Base-by-base conservation (phyloP, 352 stramenopile genomes). In the Globisporangium alternatum region DNA sequence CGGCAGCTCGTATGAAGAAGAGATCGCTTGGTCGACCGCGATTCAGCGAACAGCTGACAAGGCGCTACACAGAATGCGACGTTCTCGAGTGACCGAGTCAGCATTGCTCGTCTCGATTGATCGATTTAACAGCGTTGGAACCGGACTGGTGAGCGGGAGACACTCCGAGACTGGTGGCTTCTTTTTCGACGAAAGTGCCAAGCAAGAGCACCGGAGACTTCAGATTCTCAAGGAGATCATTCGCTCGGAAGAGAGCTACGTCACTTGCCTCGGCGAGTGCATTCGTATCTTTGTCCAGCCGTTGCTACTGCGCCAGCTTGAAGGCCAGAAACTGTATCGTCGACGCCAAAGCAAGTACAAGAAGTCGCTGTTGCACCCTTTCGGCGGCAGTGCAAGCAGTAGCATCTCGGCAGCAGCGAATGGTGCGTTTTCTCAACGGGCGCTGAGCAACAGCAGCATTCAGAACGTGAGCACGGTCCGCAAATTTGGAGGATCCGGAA, bases 191-290 rank as follows among this genome's bases (percentile, higher is more conserved):
- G 84, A 92, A 28, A 67, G 59, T 9, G 72, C 70, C 60, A 83
- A 91, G 63, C 44, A 80, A 21, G 86, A 95, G 62, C 77, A 79
- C 25, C 79, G 81, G 2, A 75, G 86, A 8, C 72, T 80, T 28
- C 81, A 92, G 37, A 95, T 93, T 59, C 72, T 95, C 48, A 91
- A 90, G 56, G 85, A 94, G 59, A 86, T 93, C 30, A 85, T 93
- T 43, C 87, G 84, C 9, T 90, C 87, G 0, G 87, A 95, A 67
- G 80, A 94, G 56, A 91, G 80, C 65, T 96, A 94, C 54, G 84
- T 96, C 17, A 76, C 83, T 48, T 91, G 84, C 35, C 60, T 96
- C 13, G 80, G 83, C n/a, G 82, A 94, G 41, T 96, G 87, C 66
- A 93, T 93, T 55, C 86, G 80, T 5, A 63, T 93, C 8, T 96